These are phyloP conservation scores for Parmales sp. DNA, from an alignment of 108 stramenopile genomes.

Conservation along the genomic window DNA sequence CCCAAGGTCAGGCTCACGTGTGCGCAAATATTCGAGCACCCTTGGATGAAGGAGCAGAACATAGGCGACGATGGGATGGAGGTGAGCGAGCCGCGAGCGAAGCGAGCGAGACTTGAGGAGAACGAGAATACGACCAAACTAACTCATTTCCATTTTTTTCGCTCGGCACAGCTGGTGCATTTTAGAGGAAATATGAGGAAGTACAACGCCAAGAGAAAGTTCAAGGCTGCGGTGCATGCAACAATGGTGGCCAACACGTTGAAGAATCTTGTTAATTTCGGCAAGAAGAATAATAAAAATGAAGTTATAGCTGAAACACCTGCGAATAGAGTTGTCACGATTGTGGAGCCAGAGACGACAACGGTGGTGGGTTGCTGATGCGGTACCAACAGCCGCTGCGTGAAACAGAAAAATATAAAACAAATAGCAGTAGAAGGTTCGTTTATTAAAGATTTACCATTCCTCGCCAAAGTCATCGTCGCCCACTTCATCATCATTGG, in stretches of 20 bases:
- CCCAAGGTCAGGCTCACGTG: conserved; percentile 54
- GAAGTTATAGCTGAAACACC: too few relatives aligned
- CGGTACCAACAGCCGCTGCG: too few relatives aligned
- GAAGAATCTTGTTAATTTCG: background rate
- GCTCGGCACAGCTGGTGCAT: background rate
- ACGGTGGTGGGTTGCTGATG: too few relatives aligned
- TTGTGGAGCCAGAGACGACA: too few relatives aligned
- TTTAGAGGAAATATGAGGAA: conserved; percentile 13
- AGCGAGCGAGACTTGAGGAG: background rate
- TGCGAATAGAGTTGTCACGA: too few relatives aligned
- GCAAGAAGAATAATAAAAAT: too few relatives aligned
- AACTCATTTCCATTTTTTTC: background rate
- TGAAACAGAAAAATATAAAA: background rate
- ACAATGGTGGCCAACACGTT: conserved; percentile 17
- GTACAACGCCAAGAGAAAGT: conserved; percentile 31
- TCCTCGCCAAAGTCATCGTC: conserved; percentile 73
- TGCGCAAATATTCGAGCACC: conserved; percentile 3
- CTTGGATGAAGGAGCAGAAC: background rate
- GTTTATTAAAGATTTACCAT: conserved; percentile 45
- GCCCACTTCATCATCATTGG: conserved; percentile 21
- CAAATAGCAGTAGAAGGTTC: too few relatives aligned
- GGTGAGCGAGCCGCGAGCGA: background rate
- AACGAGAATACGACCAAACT: background rate
- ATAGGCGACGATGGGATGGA: background rate
- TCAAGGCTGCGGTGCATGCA: conserved; percentile 26